These are phyloP conservation scores for Saturnispora saitoi DNA, from an alignment of 805 yeast species.

Conservation along the genomic window DNA sequence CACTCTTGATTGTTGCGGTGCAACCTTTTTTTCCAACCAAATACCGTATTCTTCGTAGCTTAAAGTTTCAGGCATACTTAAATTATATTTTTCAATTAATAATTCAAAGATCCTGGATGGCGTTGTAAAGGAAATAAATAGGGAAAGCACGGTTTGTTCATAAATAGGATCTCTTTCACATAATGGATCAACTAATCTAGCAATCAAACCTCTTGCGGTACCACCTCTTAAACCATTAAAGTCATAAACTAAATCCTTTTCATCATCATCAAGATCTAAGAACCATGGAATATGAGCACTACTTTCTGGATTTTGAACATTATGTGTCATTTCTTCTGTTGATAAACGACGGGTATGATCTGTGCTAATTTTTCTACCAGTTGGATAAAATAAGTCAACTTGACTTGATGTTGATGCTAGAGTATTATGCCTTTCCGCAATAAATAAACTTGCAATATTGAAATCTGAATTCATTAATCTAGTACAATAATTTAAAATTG, in stretches of 20 bases:
- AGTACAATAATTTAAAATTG: slow-evolving; percentile 62
- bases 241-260: slow-evolving; percentile 43
- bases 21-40: slow-evolving; percentile 67
- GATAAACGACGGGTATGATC: not conserved
- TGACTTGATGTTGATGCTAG: slow-evolving; percentile 24
- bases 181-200: slow-evolving; percentile 72
- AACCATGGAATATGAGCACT: slow-evolving; percentile 49
- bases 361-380: slow-evolving; percentile 1
- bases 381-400: slow-evolving; percentile 24
- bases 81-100: slow-evolving; percentile 55
- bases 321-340: not conserved
- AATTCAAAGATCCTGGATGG: slow-evolving; percentile 52
- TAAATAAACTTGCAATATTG: slow-evolving; percentile 45
- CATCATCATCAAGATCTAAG: slow-evolving; percentile 57
- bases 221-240: slow-evolving; percentile 80
- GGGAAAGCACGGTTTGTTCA: slow-evolving; percentile 60
- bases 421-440: slow-evolving; percentile 36
- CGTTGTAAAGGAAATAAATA: slow-evolving; percentile 68
- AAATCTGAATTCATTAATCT: slow-evolving; percentile 71
- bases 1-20: slow-evolving; percentile 58
- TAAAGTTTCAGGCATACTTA: slow-evolving; percentile 80
- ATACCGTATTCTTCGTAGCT: slow-evolving; percentile 70
- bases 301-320: not conserved
- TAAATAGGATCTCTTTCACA: slow-evolving; percentile 48
- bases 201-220: slow-evolving; percentile 64